These are phyloP conservation scores for Buxus sempervirens DNA, from an alignment of 164 flowering plant species.

Conservation along the genomic window DNA sequence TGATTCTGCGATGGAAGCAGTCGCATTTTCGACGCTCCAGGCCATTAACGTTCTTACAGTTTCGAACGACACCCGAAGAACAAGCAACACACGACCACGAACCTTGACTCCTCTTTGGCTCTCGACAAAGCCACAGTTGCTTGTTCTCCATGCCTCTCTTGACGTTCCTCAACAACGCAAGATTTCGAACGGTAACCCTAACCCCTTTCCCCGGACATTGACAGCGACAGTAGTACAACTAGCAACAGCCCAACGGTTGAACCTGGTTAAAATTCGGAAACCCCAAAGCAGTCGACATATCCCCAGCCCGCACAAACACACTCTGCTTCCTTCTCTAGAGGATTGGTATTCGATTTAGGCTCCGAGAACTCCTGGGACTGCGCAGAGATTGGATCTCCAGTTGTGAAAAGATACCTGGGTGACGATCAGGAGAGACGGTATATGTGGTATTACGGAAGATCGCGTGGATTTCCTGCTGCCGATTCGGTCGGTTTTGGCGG, in stretches of 20 bases:
- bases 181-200: slow-evolving; percentile 12
- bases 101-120: slow-evolving; percentile 15
- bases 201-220: slow-evolving; percentile 46
- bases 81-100: slow-evolving; percentile 7
- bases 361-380: slow-evolving; percentile 54
- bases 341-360: slow-evolving; percentile 72
- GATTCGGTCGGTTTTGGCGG: slow-evolving; percentile 74
- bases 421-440: slow-evolving; percentile 92
- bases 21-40: slow-evolving; percentile 9
- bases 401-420: slow-evolving; percentile 71
- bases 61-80: slow-evolving; percentile 11
- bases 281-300: slow-evolving; percentile 9
- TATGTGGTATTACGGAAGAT: slow-evolving; percentile 84
- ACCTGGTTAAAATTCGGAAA: slow-evolving; percentile 13
- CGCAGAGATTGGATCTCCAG: slow-evolving; percentile 67
- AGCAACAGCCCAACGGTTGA: slow-evolving; percentile 18
- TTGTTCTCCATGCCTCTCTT: slow-evolving; percentile 2
- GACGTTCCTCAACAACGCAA: too few relatives aligned
- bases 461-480: slow-evolving; percentile 9
- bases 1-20: slow-evolving; percentile 28
- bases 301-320: slow-evolving; percentile 20
- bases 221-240: slow-evolving; percentile 21
- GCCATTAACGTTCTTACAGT: slow-evolving; percentile 19
- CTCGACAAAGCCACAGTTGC: slow-evolving; percentile 12
- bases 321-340: slow-evolving; percentile 35